phyloP scores from a whole-genome alignment of 345 rosid species.

The Corchorus olitorius region DNA sequence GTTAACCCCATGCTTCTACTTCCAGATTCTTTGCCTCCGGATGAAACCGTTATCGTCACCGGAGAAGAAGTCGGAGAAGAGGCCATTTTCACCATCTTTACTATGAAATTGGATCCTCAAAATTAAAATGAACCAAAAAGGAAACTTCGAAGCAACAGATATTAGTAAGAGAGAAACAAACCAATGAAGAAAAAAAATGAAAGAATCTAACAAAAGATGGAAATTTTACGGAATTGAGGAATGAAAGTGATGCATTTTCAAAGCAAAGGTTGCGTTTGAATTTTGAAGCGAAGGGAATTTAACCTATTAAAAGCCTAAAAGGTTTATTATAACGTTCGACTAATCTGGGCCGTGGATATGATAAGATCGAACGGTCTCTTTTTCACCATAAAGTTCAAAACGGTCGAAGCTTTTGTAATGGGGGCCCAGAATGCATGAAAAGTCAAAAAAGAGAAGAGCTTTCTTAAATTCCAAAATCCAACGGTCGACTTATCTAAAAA shows the following conservation, averaged over 20 bases:
- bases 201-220: constrained; percentile 10
- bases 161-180: constrained; percentile 3
- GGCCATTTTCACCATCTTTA: constrained; percentile 50
- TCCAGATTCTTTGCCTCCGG: constrained; percentile 68
- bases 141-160: neutral
- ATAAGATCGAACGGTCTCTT: constrained; percentile 35
- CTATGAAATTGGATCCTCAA: neutral
- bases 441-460: constrained; percentile 27
- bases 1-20: constrained; percentile 69
- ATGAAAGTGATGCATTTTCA: neutral
- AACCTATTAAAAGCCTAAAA: constrained; percentile 17
- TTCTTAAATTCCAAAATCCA: constrained; percentile 19
- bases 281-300: constrained; percentile 15
- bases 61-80: constrained; percentile 62
- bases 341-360: constrained; percentile 37
- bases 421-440: constrained; percentile 14
- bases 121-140: neutral
- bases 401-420: constrained; percentile 37
- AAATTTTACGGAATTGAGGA: neutral
- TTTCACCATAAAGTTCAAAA: constrained; percentile 26
- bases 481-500: constrained; percentile 42
- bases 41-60: constrained; percentile 69
- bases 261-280: constrained; percentile 27
- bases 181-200: neutral
- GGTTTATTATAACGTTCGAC: constrained; percentile 51